Evolutionary conservation across 441 rosid species (phyloP), one percentile per base, ranked within the genome.

Genomic region (Macaranga tanarius): DNA sequence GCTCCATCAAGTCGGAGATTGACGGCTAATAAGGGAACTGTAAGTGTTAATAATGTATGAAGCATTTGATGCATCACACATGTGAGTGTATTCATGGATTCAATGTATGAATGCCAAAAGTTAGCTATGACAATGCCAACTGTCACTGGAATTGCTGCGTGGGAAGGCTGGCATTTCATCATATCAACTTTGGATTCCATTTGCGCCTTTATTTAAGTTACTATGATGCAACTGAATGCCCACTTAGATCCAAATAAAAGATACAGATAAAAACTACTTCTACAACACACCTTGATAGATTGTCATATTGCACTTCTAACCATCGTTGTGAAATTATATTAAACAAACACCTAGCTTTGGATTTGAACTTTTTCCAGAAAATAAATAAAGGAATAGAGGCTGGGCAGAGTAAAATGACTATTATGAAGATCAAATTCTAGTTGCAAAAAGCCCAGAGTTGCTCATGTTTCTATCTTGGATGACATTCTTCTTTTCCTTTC

Each of bases 1-100:
- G 87, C 90, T 75, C 99, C 99, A 59, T 93, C 99, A 82, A 83
- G 83, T 73, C 80, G 98, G 77, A 87, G 91, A 80, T 69, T 95
- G 60, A 84, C 78, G 65, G 81, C 79, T 57, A 89, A 86, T 67
- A 95, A 91, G 69, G 97, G 84, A 84, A 73, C 86, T 57, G 97
- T 90, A 83, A 88, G 97, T 80, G 57, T 38, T 76, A 76, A 23
- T 55, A 23, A 22, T 51, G 19, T 23, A 5, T 51, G 34, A 67
- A 60, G 34, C n/a, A 15, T 23, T 69, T 31, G 23, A 42, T 51
- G 15, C 23, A 5, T 51, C 34, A 67, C 51, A 26, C n/a, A 15
- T 23, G 66, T 31, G 23, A 26, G 20, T 5, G 26, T 38, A 62
- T n/a, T 6, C 26, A 19, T 59, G 9, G n/a, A 66, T 54, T 44